Base-by-base conservation (phyloP, 169 alveolate species). In the Plasmodium coatneyi region DNA sequence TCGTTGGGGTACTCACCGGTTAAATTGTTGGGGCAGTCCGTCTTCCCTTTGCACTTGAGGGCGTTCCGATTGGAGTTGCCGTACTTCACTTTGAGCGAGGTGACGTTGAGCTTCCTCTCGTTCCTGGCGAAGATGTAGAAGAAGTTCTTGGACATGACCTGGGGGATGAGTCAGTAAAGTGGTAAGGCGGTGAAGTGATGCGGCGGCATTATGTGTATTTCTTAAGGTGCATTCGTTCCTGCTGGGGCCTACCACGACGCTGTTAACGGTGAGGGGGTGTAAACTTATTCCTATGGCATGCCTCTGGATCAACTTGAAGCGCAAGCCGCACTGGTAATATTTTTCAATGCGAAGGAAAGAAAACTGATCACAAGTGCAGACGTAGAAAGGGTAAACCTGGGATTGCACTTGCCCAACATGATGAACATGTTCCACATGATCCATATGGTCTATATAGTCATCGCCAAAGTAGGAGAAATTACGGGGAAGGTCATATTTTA, bases 81-180 rank as follows among this genome's bases (percentile, higher is more conserved):
- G 54, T 86, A 86, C 60, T 86, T 86, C n/a, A 86, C 93, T 76
- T 86, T 86, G 10, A 86, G 43, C 25, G 83, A 86, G n/a, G 87
- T 86, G 39, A 86, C 30, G 41, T 86, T 86, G 36, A 86, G 32
- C 43, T 60, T 86, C 43, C 30, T 74, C 46, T 86, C 86, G n/a
- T 36, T 22, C 30, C 56, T 78, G 22, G 93, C 76, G 70, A 86
- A 86, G 56, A 86, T 86, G 41, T 86, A 86, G 34, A 86, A 86
- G 54, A 52, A 32, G 66, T 54, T 86, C 71, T 86, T 86, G 10
- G 93, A 86, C 46, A 86, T 74, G 56, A 39, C 93, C 93, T 86
- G 41, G 41, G 79, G 3, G 22, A 19, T 7, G 70, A 32, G 39
- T 32, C 39, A 3, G 39, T 32, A 1, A n/a, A 0, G 76, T 14